A percentile compares a stretch with the other conserved stretches of the same genome.
These are phyloP conservation scores for Colletotrichum agaves DNA, from an alignment of 2,329 filamentous ascomycete species.

Conservation along the genomic window DNA sequence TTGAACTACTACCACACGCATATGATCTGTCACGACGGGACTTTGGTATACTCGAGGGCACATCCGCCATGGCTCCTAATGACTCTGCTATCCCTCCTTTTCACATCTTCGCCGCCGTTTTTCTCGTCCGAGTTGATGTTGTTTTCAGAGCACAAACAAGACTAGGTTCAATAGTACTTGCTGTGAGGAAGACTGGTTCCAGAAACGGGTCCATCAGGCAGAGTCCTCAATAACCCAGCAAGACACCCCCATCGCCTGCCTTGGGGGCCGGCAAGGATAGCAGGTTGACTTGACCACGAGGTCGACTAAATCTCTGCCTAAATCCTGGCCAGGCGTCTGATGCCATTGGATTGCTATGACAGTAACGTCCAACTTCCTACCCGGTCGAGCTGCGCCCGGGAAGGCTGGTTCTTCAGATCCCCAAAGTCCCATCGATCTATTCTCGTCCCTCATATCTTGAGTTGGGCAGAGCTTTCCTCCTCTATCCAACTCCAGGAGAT, in stretches of 20 bases:
- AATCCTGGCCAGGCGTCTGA: slow-evolving; percentile 5
- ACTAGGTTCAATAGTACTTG: slow-evolving; percentile 32
- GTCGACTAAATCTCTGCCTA: slow-evolving; percentile 27
- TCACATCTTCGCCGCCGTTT: slow-evolving; percentile 1
- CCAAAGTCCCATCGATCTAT: slow-evolving; percentile 30
- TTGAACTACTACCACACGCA: slow-evolving; percentile 6
- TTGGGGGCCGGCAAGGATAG: slow-evolving; percentile 17
- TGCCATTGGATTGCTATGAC: slow-evolving; percentile 10
- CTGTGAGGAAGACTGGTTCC: slow-evolving; percentile 1
- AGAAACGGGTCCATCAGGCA: slow-evolving; percentile 27
- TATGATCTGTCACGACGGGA: slow-evolving; percentile 37
- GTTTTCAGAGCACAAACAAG: slow-evolving; percentile 1
- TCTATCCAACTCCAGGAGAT: slow-evolving; percentile 3
- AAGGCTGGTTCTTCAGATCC: slow-evolving; percentile 12
- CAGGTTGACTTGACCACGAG: slow-evolving; percentile 13
- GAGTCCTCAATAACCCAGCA: slow-evolving; percentile 9
- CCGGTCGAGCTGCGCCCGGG: slow-evolving; percentile 8
- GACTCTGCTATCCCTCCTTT: not conserved
- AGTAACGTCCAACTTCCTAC: not conserved
- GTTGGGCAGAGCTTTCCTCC: not conserved
- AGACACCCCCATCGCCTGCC: slow-evolving; percentile 21
- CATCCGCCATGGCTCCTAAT: not conserved
- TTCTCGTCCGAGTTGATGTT: not conserved
- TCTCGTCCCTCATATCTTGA: not conserved
- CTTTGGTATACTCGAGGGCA: slow-evolving; percentile 25